These are phyloP conservation scores for Fusarium sp. DNA, from an alignment of 2,329 filamentous ascomycete species.

Conservation along the genomic window DNA sequence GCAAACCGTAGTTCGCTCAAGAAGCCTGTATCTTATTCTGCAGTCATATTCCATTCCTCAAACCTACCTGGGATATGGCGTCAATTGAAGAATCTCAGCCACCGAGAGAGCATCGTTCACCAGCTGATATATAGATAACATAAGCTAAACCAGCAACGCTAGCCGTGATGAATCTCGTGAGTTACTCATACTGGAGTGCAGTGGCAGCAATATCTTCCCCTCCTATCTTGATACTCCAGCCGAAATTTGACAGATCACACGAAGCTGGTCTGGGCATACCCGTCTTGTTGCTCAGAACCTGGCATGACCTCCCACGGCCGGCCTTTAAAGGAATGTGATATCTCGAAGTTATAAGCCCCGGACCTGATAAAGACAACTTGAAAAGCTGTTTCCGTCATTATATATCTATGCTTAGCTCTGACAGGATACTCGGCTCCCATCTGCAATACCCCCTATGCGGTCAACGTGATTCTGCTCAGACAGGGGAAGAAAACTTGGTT, in stretches of 20 bases:
- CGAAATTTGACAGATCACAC: background rate
- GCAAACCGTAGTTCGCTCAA: constrained; percentile 9
- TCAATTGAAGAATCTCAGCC: background rate
- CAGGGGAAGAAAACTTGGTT: too few species aligned
- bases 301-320: background rate
- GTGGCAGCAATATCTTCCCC: too few species aligned
- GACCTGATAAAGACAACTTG: background rate
- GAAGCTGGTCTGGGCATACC: background rate
- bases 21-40: constrained; percentile 4
- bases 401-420: background rate
- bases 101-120: background rate
- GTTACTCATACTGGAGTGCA: background rate
- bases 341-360: too few species aligned
- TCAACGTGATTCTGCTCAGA: background rate
- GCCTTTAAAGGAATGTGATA: background rate
- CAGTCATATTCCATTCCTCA: background rate
- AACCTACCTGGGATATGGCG: background rate
- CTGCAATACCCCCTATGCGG: background rate
- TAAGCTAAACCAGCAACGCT: background rate
- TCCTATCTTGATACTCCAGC: too few species aligned
- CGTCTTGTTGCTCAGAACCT: background rate
- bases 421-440: background rate
- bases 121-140: background rate
- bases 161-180: background rate
- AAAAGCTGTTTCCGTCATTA: background rate